phyloP scores from a whole-genome alignment of 129 eudicot genomes.

The Rutidosis leptorrhynchoides region DNA sequence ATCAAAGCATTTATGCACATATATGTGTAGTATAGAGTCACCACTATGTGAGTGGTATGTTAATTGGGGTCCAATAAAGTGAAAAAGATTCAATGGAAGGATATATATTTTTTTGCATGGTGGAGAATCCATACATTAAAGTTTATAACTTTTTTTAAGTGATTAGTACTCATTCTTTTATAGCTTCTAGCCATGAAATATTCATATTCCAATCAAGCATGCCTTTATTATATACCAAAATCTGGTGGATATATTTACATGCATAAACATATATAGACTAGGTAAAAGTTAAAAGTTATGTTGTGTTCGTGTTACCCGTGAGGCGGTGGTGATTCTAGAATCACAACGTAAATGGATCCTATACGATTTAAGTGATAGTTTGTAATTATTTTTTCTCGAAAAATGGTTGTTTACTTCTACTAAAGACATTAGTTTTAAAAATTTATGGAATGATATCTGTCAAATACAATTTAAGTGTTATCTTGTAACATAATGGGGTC shows the following conservation, averaged over 20 bases:
- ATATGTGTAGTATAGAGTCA: conserved; percentile 2
- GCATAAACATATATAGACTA: no score
- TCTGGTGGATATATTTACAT: neutral
- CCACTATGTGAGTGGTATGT: conserved; percentile 37
- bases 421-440: no score
- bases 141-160: conserved; percentile 33
- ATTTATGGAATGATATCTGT: no score
- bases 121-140: conserved; percentile 53
- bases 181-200: neutral
- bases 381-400: no score
- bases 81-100: conserved; percentile 37
- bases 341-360: no score
- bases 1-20: conserved; percentile 21
- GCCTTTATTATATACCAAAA: neutral
- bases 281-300: no score
- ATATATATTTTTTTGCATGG: conserved; percentile 35
- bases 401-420: no score
- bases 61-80: conserved; percentile 34
- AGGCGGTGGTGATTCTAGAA: no score
- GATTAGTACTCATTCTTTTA: conserved; percentile 21
- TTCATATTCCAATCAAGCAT: neutral
- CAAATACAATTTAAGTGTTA: no score
- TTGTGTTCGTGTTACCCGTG: no score
- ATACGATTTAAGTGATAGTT: no score
- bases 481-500: no score